A percentile compares a stretch with the other conserved stretches of the same genome.
Evolutionary conservation across 2,329 filamentous ascomycete species (phyloP).

Genomic region (Penicillium sumatraense): DNA sequence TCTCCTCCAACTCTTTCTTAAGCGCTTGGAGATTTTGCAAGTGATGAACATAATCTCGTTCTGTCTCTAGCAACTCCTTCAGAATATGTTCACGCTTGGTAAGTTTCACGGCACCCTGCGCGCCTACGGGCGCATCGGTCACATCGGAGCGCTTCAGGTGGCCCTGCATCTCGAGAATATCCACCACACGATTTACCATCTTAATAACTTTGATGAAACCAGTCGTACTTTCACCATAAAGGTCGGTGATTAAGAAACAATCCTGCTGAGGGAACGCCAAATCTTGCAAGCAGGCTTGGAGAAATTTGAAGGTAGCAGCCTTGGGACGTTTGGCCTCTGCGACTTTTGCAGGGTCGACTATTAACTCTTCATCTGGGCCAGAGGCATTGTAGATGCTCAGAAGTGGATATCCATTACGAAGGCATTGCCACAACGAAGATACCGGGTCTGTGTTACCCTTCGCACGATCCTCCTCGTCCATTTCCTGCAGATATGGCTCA

Average conservation of each 20-base stretch:
- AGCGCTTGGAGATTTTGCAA: slow-evolving; percentile 90
- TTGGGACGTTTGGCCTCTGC: slow-evolving; percentile 79
- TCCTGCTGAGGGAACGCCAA: slow-evolving; percentile 78
- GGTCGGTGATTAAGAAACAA: slow-evolving; percentile 88
- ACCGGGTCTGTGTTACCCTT: slow-evolving; percentile 75
- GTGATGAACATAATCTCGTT: slow-evolving; percentile 97
- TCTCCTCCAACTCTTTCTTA: slow-evolving; percentile 87
- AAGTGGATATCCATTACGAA: slow-evolving; percentile 81
- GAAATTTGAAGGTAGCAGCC: slow-evolving; percentile 87
- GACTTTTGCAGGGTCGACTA: slow-evolving; percentile 66
- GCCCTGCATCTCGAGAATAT: slow-evolving; percentile 78
- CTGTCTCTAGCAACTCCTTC: slow-evolving; percentile 88
- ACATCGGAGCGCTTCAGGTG: slow-evolving; percentile 68
- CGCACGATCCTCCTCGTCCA: slow-evolving; percentile 70
- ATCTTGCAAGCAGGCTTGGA: slow-evolving; percentile 84
- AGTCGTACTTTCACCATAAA: slow-evolving; percentile 92
- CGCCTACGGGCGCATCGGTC: slow-evolving; percentile 51
- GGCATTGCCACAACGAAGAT: slow-evolving; percentile 84
- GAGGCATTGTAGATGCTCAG: slow-evolving; percentile 88
- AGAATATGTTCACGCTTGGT: slow-evolving; percentile 86
- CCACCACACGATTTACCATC: slow-evolving; percentile 89
- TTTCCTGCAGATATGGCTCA: slow-evolving; percentile 71
- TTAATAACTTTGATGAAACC: slow-evolving; percentile 97
- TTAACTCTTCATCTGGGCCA: slow-evolving; percentile 69
- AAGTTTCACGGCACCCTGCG: slow-evolving; percentile 59